A percentile compares a stretch with the other conserved stretches of the same genome.
Evolutionary conservation across 441 rosid species (phyloP).

Genomic region (Biscutella laevigata): DNA sequence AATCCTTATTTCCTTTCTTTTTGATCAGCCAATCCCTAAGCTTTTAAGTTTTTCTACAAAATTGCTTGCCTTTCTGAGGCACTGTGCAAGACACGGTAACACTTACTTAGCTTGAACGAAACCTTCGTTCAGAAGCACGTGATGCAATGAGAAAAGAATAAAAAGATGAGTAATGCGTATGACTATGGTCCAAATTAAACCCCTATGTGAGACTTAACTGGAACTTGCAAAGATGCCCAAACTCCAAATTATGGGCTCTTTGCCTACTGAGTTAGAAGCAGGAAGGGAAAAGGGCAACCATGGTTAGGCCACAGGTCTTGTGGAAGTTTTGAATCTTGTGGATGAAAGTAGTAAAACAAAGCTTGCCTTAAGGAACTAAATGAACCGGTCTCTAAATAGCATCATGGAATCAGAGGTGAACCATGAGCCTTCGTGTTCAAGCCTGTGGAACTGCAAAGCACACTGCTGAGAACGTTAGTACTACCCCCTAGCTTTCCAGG

Average conservation of each 20-base stretch:
- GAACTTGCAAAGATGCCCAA: slow-evolving; percentile 39
- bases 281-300: slow-evolving; percentile 48
- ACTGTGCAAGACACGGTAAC: slow-evolving; percentile 31
- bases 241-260: slow-evolving; percentile 33
- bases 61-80: slow-evolving; percentile 29
- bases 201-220: slow-evolving; percentile 48
- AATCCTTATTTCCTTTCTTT: slow-evolving; percentile 31
- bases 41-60: slow-evolving; percentile 29
- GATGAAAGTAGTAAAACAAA: slow-evolving; percentile 21
- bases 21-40: slow-evolving; percentile 60
- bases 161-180: slow-evolving; percentile 40
- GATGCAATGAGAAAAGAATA: slow-evolving; percentile 24
- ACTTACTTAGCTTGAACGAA: slow-evolving; percentile 36
- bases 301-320: slow-evolving; percentile 74
- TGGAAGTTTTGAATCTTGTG: slow-evolving; percentile 33
- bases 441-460: slow-evolving; percentile 96
- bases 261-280: slow-evolving; percentile 32
- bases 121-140: slow-evolving; percentile 35
- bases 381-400: slow-evolving; percentile 36
- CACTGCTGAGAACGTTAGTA: slow-evolving; percentile 75
- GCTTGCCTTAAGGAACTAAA: slow-evolving; percentile 20
- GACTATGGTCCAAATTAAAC: slow-evolving; percentile 35
- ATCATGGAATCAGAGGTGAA: slow-evolving; percentile 59
- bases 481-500: slow-evolving; percentile 14
- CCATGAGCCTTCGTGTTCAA: slow-evolving; percentile 47